phyloP scores from a whole-genome alignment of 768 basidiomycete species.

The Auricularia cornea region DNA sequence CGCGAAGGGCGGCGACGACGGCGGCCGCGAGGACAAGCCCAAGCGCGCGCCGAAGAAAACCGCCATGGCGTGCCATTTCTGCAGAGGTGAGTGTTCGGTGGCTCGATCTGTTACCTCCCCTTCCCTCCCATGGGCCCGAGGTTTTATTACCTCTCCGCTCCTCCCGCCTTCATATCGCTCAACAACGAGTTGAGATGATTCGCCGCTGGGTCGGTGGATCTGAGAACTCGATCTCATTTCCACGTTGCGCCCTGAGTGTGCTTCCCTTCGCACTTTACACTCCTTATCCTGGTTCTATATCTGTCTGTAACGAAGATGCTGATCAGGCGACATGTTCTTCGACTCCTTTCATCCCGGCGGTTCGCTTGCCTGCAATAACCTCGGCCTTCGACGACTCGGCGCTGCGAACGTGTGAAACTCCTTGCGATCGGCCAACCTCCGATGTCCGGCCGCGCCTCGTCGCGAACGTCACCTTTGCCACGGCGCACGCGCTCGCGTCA shows the following conservation, averaged over 20 bases:
- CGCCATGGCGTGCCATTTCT: slow-evolving; percentile 67
- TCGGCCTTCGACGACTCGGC: neutral
- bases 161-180: neutral
- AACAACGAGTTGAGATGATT: neutral
- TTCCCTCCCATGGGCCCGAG: no score
- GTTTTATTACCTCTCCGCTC: neutral
- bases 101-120: no score
- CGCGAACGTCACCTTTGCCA: no score
- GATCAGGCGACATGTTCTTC: neutral
- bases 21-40: neutral
- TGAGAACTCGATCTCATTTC: no score
- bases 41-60: slow-evolving; percentile 33
- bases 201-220: neutral
- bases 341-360: neutral
- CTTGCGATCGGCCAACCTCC: no score
- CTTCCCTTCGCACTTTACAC: neutral
- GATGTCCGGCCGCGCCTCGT: neutral
- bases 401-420: no score
- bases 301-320: no score
- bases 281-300: neutral
- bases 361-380: neutral
- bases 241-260: no score
- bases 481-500: no score
- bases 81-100: slow-evolving; percentile 46
- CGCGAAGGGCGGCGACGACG: neutral